Base-by-base conservation (phyloP, 78 protist species). In the Creolimax fragrantissima region DNA sequence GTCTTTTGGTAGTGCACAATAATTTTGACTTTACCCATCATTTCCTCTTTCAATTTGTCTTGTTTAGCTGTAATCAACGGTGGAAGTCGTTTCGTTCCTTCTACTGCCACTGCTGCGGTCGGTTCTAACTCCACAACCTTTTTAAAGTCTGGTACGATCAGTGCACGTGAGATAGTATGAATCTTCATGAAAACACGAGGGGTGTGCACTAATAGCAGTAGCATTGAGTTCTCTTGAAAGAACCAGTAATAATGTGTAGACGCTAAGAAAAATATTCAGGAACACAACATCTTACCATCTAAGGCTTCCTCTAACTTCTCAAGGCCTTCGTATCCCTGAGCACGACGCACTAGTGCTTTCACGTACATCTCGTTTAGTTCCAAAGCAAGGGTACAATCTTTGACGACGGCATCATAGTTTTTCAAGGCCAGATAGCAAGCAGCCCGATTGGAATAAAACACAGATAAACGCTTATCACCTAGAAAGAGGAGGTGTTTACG, bases 21-120 rank as follows among this genome's bases (percentile, higher is more conserved):
- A n/a, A n/a, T n/a, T n/a, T n/a, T n/a, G n/a, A n/a, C n/a, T 41
- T 5, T 83, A 83, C 86, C 86, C 86, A 83, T 35, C 86, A 83
- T 83, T 41, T 83, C 86, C 7, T 6, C 86, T 41, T 83, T 83
- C 41, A 83, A 11, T 83, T 83, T 83, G 6, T 83, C 86, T 6
- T 83, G 7, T 41, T 11, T 5, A 6, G 35, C 86, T 39, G 86
- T 24, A 17, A 83, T 11, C 42, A 24, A 32, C 86, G 86, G 86
- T 36, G 86, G 7, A 6, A 83, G 86, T 39, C 86, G 86, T 11
- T 35, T 35, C 41, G 0, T 41, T 17, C 42, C 86, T 6, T 83
- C 86, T 5, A 35, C 35, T 11, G 86, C 86, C 5, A 83, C 86
- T 11, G 17, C 37, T 32, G 7, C 37, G 86, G 7, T 83, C 6